Evolutionary conservation across 768 basidiomycete genomes (phyloP), one percentile per base, ranked within the genome.

Genomic region (Hypholoma sublateritium): DNA sequence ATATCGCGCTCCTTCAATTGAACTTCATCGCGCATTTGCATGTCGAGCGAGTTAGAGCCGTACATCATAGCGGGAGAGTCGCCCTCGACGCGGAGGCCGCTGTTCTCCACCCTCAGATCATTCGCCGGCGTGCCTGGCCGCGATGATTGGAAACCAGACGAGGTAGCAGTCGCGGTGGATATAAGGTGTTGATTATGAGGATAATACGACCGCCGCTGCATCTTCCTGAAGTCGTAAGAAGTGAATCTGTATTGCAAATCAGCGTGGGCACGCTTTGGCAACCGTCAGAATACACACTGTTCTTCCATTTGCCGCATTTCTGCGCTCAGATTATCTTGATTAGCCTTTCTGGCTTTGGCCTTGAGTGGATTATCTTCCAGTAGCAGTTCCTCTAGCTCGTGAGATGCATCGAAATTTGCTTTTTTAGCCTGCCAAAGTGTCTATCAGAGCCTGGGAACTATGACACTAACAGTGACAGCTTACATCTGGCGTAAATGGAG

Each of bases 271-370:
- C 11, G 45, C 60, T 7, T 28, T 46, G 28, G 28, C 50, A 19
- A 60, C 58, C 9, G 19, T 46, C 53, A 55, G 34, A 60, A 62
- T 12, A 49, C 50, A 24, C 83, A 98, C 95, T 96, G 95, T 69
- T 98, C 95, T 73, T 99, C 97, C 95, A 98, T 97, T 75, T 94
- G 88, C 58, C 91, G 79, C 92, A 95, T 95, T 72, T 99, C 97
- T 0, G 84, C 82, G 59, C 89, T 93, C 50, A 99, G 73, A 56
- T 85, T 87, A 64, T 97, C 95, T 62, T 95, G 91, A 56, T 90
- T 91, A 8, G 86, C 88, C 70, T 96, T 98, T 50, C 96, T 85
- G 59, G 90, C 87, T 67, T 93, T 88, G 8, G 96, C 95, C 69
- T 98, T 98, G 54, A 99, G 78, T 42, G 96, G 96, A 65, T 98